Conservation (phyloP, 768 basidiomycete species). For the Myochromella boudieri region DNA sequence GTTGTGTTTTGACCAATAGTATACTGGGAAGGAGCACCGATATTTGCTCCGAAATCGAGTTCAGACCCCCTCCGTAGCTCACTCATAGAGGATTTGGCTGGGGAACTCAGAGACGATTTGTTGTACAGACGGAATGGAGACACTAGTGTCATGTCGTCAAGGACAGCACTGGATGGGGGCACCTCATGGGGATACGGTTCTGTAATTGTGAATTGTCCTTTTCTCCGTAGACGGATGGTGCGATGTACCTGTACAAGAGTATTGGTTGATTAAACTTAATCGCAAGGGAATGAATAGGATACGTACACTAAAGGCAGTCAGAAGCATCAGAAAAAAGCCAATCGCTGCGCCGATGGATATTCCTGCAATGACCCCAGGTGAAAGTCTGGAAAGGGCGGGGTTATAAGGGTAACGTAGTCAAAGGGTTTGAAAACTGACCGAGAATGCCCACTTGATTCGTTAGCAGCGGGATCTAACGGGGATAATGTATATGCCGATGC, state of each 20-base stretch:
- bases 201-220: not conserved
- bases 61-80: no score
- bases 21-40: no score
- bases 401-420: no score
- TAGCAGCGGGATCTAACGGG: no score
- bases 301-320: not conserved
- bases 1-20: no score
- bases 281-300: not conserved
- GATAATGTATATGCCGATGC: conserved; percentile 23
- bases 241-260: not conserved
- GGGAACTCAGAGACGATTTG: no score
- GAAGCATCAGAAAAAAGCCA: not conserved
- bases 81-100: no score
- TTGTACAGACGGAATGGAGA: not conserved
- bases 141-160: not conserved
- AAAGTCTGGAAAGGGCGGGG: not conserved
- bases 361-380: not conserved
- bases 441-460: no score
- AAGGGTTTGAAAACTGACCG: no score
- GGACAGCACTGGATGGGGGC: not conserved
- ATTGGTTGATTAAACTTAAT: not conserved
- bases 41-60: no score
- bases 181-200: not conserved
- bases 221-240: not conserved
- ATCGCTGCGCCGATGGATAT: not conserved